Base-by-base conservation (phyloP, 768 basidiomycete genomes). In the Baorangia bicolor region DNA sequence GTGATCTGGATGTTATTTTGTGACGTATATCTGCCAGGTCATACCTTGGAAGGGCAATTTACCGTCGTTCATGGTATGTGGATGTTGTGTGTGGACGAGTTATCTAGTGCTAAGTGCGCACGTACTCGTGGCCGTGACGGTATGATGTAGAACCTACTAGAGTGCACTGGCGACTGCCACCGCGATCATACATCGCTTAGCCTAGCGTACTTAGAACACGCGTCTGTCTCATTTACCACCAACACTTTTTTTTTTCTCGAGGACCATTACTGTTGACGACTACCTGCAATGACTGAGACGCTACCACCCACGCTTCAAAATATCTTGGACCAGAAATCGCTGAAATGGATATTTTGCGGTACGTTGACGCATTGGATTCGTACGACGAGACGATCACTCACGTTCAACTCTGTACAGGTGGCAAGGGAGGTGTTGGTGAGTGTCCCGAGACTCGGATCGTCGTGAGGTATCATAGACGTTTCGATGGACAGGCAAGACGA, bases 261-360 rank as follows among this genome's bases (percentile, higher is more conserved):
- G 43, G 48, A 37, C 43, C 23, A 40, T 45, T 35, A 52, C 50
- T 21, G 40, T 51, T 51, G 41, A 62, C 61, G 53, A 59, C 44
- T 30, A 37, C 39, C 39, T 37, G 57, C 43, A 60, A 86, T 87
- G 85, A 68, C 81, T 35, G 78, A 85, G 53, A 77, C 80, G 2
- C 82, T 96, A 39, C 81, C 83, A 16, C 86, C 96, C 20, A 94
- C 93, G 18, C 84, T 99, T 9, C 93, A 97, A 78, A 98, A 97
- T 69, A 78, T 99, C 46, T 76, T 99, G 30, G 95, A 98, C 73
- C 96, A 99, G 75, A 87, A 82, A 62, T 86, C 87, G 23, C 75
- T 98, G 57, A 97, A 98, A 72, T 99, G 96, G 96, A 98, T 99
- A 69, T 99, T 99, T 70, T 98, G 97, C 69, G 96, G 96, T 84